Evolutionary conservation across 352 stramenopile genomes (phyloP).

Genomic region (Thraustotheca clavata): DNA sequence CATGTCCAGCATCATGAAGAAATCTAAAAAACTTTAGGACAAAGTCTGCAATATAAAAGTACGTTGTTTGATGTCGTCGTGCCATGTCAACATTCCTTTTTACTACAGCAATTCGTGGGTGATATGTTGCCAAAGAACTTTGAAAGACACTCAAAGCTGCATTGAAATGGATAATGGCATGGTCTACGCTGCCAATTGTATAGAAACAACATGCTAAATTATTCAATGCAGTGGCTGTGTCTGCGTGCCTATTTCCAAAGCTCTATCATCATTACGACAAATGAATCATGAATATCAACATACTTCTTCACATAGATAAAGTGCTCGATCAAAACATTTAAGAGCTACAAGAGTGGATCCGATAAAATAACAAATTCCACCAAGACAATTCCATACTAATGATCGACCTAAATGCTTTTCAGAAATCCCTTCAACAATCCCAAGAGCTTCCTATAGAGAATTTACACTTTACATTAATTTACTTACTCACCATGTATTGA

Average conservation of each 20-base stretch:
- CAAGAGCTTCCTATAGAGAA: neutral
- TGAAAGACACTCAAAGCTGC: neutral
- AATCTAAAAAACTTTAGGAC: neutral
- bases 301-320: slow-evolving; percentile 30
- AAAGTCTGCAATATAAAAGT: neutral
- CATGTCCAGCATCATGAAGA: neutral
- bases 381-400: slow-evolving; percentile 42
- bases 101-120: slow-evolving; percentile 7
- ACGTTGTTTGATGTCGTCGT: slow-evolving; percentile 6
- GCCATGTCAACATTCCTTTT: slow-evolving; percentile 8
- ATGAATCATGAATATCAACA: neutral
- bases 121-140: neutral
- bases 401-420: slow-evolving; percentile 28
- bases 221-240: slow-evolving; percentile 65
- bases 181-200: slow-evolving; percentile 30
- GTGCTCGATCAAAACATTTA: slow-evolving; percentile 45
- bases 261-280: neutral
- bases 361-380: slow-evolving; percentile 47
- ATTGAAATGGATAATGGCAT: slow-evolving; percentile 23
- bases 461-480: neutral
- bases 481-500: slow-evolving; percentile 24
- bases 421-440: slow-evolving; percentile 25
- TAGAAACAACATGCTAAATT: slow-evolving; percentile 62
- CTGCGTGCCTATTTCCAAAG: slow-evolving; percentile 31
- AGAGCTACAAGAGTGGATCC: slow-evolving; percentile 39